These are phyloP conservation scores for Pythium scleroteichum DNA, from an alignment of 352 stramenopile genomes.

Conservation along the genomic window DNA sequence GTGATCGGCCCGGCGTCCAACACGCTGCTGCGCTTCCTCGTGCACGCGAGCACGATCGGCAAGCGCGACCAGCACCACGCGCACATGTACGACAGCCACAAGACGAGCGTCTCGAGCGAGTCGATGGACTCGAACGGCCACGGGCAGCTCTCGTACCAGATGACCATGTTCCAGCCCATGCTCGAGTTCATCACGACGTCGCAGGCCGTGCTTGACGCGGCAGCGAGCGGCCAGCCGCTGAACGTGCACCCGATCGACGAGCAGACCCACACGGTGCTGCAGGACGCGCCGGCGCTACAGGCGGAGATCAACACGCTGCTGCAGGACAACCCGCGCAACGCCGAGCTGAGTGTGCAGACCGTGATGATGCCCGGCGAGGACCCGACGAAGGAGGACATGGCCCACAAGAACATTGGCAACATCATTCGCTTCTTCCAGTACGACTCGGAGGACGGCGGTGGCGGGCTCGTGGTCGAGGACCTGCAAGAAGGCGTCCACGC, in stretches of 20 bases:
- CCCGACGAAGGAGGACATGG: slow-evolving; percentile 64
- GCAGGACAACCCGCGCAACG: slow-evolving; percentile 71
- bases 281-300: slow-evolving; percentile 66
- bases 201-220: slow-evolving; percentile 80
- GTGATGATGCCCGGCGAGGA: slow-evolving; percentile 87
- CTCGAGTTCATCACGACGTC: slow-evolving; percentile 87
- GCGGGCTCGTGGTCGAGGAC: slow-evolving; percentile 82
- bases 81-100: slow-evolving; percentile 44
- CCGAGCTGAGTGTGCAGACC: slow-evolving; percentile 82
- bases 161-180: slow-evolving; percentile 86
- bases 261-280: slow-evolving; percentile 70
- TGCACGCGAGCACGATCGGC: slow-evolving; percentile 77
- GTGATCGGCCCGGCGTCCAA: slow-evolving; percentile 80
- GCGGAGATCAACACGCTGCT: slow-evolving; percentile 72
- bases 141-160: slow-evolving; percentile 69
- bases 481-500: slow-evolving; percentile 76
- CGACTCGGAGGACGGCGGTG: slow-evolving; percentile 77
- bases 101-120: slow-evolving; percentile 28
- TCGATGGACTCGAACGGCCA: slow-evolving; percentile 23
- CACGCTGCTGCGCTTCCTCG: slow-evolving; percentile 84
- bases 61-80: slow-evolving; percentile 49
- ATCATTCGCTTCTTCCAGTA: slow-evolving; percentile 90
- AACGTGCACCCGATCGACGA: slow-evolving; percentile 81
- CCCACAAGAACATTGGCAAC: slow-evolving; percentile 89
- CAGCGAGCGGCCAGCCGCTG: slow-evolving; percentile 73